Conservation (phyloP, 2,329 filamentous ascomycete species). For the Elsinoe batatas region DNA sequence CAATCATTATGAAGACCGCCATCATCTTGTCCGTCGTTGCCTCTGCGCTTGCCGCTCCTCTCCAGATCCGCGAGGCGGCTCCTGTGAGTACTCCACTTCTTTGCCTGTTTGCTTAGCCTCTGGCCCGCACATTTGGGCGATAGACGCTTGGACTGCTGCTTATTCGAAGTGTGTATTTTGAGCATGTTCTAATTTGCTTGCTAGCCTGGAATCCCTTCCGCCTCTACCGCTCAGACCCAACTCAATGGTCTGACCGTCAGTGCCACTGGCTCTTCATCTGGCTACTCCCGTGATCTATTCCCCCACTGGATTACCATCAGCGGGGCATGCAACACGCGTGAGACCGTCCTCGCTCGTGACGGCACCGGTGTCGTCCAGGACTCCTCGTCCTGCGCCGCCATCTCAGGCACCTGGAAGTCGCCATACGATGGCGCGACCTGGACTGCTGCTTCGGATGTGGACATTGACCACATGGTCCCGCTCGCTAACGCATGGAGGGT, state of each 20-base stretch:
- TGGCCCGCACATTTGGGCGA: not conserved
- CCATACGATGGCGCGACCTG: constrained; percentile 66
- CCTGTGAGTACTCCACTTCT: constrained; percentile 4
- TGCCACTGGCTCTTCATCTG: constrained; percentile 26
- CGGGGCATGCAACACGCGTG: constrained; percentile 61
- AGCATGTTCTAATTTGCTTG: not conserved
- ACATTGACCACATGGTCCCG: constrained; percentile 79
- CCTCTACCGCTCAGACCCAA: constrained; percentile 16
- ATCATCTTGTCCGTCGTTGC: constrained; percentile 7
- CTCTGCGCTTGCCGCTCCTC: constrained; percentile 7
- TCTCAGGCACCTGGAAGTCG: constrained; percentile 57
- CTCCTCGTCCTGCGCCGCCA: constrained; percentile 48
- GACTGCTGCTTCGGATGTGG: constrained; percentile 58
- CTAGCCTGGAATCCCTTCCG: constrained; percentile 4
- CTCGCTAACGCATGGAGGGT: constrained; percentile 62
- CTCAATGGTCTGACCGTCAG: constrained; percentile 16
- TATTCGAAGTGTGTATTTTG: not conserved
- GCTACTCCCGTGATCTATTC: constrained; percentile 58
- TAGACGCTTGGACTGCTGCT: not conserved
- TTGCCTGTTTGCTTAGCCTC: not conserved
- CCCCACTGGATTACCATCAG: constrained; percentile 59
- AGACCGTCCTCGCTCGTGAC: constrained; percentile 65
- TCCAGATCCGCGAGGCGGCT: constrained; percentile 7
- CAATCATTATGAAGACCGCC: constrained; percentile 5
- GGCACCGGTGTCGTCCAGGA: constrained; percentile 52